These are phyloP conservation scores for Fusarium duplospermum DNA, from an alignment of 2,329 filamentous ascomycete genomes.

Conservation along the genomic window DNA sequence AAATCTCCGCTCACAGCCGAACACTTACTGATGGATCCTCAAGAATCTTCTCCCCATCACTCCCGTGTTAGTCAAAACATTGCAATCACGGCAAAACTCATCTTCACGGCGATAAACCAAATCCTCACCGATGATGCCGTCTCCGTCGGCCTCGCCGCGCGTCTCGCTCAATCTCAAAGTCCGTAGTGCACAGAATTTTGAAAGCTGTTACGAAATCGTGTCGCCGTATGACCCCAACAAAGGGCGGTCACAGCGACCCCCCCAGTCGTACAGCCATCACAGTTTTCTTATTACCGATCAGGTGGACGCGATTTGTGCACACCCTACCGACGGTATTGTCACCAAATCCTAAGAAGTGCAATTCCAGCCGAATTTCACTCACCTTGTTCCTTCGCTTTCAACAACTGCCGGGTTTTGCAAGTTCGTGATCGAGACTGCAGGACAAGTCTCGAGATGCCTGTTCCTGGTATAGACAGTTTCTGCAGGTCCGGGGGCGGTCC, in stretches of 20 bases:
- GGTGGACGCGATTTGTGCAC: not conserved
- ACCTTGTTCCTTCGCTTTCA: not conserved
- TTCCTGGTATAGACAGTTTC: slow-evolving; percentile 13
- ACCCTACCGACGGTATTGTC: not conserved
- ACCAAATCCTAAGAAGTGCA: not conserved
- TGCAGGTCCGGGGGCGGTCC: slow-evolving; percentile 29
- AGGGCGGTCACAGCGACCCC: not conserved
- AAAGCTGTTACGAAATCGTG: slow-evolving; percentile 6
- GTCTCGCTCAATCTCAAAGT: not conserved
- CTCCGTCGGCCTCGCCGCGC: not conserved
- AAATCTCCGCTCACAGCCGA: not conserved
- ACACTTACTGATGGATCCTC: not conserved
- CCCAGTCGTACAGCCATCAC: not conserved
- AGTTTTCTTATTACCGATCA: not conserved
- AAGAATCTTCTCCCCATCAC: not conserved
- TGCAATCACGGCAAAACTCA: not conserved
- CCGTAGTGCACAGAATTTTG: not conserved
- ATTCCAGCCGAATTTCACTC: slow-evolving; percentile 10
- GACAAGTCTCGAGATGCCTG: not conserved
- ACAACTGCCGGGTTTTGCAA: slow-evolving; percentile 3
- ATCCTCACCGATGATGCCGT: not conserved
- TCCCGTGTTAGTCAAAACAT: not conserved
- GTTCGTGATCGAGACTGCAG: slow-evolving; percentile 9
- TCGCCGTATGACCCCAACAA: not conserved
- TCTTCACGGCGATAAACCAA: not conserved